phyloP scores from a whole-genome alignment of 805 yeast species.

The Metschnikowia hibisci region DNA sequence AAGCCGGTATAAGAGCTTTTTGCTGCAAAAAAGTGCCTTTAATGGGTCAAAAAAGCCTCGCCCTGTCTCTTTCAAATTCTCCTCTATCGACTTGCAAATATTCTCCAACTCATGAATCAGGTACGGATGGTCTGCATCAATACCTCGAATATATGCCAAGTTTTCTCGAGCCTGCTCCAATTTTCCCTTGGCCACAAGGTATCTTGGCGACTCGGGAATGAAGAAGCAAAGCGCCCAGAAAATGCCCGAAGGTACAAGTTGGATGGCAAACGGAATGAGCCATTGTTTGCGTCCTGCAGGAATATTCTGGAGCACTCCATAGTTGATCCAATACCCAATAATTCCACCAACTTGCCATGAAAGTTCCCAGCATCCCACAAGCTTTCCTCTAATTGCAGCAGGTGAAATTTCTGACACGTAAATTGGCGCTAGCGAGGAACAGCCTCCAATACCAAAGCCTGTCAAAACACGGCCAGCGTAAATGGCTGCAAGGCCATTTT shows the following conservation, averaged over 20 bases:
- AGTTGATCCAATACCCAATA: constrained; percentile 48
- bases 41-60: constrained; percentile 40
- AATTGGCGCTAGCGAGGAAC: constrained; percentile 48
- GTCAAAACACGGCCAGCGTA: constrained; percentile 51
- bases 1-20: constrained; percentile 32
- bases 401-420: constrained; percentile 45
- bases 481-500: constrained; percentile 41
- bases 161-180: constrained; percentile 31
- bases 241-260: constrained; percentile 42
- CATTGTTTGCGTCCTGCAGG: constrained; percentile 37
- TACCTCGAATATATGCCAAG: constrained; percentile 36
- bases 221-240: constrained; percentile 37
- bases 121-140: constrained; percentile 37
- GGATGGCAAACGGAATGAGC: constrained; percentile 47
- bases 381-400: constrained; percentile 42
- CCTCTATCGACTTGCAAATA: constrained; percentile 23
- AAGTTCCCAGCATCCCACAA: constrained; percentile 46
- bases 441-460: constrained; percentile 52
- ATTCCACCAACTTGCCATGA: constrained; percentile 49
- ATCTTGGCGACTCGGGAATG: constrained; percentile 46
- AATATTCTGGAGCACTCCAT: constrained; percentile 39
- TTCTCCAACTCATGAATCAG: constrained; percentile 36
- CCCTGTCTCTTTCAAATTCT: constrained; percentile 29
- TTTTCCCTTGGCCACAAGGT: constrained; percentile 34
- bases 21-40: constrained; percentile 27